Conservation (phyloP, 208 protist genomes). For the Trypanosomatidae sp. region DNA sequence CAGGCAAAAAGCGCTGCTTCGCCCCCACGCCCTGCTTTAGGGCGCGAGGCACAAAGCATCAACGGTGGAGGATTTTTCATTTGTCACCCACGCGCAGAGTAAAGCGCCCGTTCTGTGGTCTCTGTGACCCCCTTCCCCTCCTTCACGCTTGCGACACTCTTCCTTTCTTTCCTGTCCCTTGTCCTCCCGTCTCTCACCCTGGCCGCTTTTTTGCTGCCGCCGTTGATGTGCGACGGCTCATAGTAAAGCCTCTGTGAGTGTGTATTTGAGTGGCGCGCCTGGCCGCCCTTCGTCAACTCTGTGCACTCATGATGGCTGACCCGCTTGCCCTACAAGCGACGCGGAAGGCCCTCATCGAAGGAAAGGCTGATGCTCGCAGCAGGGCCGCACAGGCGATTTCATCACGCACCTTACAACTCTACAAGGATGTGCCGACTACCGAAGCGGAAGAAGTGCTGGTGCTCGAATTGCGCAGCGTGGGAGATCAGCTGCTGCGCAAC, state of each 20-base stretch:
- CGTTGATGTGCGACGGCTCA: neutral
- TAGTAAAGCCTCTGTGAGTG: neutral
- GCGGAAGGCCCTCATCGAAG: constrained; percentile 52
- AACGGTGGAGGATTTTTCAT: neutral
- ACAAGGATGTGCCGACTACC: constrained; percentile 39
- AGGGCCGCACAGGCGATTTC: constrained; percentile 41
- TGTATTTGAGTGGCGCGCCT: neutral
- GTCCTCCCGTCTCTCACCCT: neutral
- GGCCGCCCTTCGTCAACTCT: neutral
- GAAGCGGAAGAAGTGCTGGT: constrained; percentile 42
- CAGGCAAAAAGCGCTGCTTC: neutral
- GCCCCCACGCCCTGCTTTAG: neutral
- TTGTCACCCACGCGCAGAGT: neutral
- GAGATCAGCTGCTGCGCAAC: constrained; percentile 40
- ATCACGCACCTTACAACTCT: constrained; percentile 38
- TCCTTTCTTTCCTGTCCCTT: neutral
- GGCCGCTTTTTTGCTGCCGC: neutral
- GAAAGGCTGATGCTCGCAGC: constrained; percentile 49
- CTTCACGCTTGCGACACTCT: neutral
- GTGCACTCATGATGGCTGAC: constrained; percentile 32
- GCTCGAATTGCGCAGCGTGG: constrained; percentile 31
- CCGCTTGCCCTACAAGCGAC: constrained; percentile 37
- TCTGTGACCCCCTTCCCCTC: neutral
- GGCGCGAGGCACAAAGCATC: neutral
- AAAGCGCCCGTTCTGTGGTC: neutral